Percentiles rank a stretch among this genome's conserved stretches.
Conservation (phyloP, 225 moss, liverwort and hornwort species). For the Bryum argenteum region DNA sequence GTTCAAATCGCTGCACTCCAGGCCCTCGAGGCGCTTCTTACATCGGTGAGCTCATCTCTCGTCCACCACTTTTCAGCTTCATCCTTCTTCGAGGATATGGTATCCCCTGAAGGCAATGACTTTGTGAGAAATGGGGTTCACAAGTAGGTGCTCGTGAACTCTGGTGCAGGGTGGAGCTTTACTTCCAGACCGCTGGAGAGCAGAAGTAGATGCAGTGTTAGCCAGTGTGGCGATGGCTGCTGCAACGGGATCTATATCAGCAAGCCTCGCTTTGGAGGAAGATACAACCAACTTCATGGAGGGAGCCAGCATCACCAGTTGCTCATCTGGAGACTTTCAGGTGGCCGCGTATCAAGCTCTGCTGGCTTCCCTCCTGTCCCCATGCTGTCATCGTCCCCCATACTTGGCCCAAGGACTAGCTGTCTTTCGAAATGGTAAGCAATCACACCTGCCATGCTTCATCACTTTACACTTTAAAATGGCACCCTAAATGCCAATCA, state of each 20-base stretch:
- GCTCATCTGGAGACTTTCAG: conserved; percentile 74
- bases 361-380: conserved; percentile 90
- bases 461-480: background rate
- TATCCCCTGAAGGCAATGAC: background rate
- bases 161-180: conserved; percentile 79
- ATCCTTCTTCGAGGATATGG: background rate
- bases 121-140: too few relatives aligned
- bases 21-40: conserved; percentile 93
- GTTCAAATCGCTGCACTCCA: conserved; percentile 95
- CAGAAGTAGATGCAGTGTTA: conserved; percentile 89
- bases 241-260: conserved; percentile 66
- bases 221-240: conserved; percentile 94
- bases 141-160: background rate
- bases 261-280: conserved; percentile 68
- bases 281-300: conserved; percentile 68
- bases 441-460: conserved; percentile 7
- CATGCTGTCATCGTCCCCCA: conserved; percentile 96
- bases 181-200: conserved; percentile 93
- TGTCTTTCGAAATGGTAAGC: conserved; percentile 83
- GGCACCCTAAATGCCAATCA: background rate
- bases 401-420: conserved; percentile 92
- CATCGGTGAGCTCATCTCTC: conserved; percentile 64
- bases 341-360: conserved; percentile 94
- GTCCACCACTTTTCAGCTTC: background rate
- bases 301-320: conserved; percentile 50